Evolutionary conservation across 768 basidiomycete genomes (phyloP).

Genomic region (Psilocybe cyanescens): DNA sequence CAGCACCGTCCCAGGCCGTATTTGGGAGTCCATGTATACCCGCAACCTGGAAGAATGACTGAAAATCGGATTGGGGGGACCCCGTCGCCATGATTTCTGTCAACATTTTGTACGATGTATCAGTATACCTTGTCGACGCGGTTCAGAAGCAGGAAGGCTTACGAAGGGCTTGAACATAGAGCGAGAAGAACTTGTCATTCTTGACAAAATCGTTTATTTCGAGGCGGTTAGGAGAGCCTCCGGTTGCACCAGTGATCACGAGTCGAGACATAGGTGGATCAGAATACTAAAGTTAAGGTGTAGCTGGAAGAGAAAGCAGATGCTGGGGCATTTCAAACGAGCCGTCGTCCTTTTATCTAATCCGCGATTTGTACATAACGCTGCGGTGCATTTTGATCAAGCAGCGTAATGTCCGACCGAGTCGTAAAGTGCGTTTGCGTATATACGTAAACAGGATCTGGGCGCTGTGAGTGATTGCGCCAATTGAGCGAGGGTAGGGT

Average conservation of each 20-base stretch:
- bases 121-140: background rate
- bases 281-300: background rate
- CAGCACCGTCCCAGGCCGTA: conserved; percentile 45
- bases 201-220: conserved; percentile 49
- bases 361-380: background rate
- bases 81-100: conserved; percentile 33
- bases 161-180: conserved; percentile 56
- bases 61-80: conserved; percentile 28
- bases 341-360: background rate
- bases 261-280: conserved; percentile 12
- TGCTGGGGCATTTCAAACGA: background rate
- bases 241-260: conserved; percentile 30
- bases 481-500: background rate
- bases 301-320: background rate
- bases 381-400: background rate
- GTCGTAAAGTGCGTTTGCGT: background rate
- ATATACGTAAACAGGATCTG: background rate
- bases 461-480: background rate
- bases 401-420: background rate
- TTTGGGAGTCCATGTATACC: conserved; percentile 59
- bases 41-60: conserved; percentile 48
- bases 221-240: conserved; percentile 38
- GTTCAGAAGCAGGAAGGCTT: conserved; percentile 16
- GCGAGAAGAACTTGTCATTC: conserved; percentile 47
- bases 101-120: background rate